Base-by-base conservation (phyloP, 179 eudicot species). In the Beta macrorhiza region DNA sequence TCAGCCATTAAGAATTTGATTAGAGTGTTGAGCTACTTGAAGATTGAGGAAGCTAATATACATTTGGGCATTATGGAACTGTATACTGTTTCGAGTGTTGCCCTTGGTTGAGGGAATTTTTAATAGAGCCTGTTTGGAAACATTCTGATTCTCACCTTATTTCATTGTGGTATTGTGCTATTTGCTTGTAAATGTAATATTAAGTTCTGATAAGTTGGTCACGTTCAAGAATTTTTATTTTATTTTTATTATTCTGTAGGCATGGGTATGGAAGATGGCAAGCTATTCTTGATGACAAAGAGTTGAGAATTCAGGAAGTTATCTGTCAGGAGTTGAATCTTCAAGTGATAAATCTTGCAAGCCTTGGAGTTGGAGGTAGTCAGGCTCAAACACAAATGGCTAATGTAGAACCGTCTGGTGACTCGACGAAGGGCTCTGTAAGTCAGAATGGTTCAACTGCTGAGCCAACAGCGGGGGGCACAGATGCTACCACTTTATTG, bases 211-310 rank as follows among this genome's bases (percentile, higher is more conserved):
- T 74, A 17, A 65, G 15, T 57, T 81, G 67, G 67, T 78, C 25
- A 52, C 22, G 7, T 42, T n/a, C 67, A 19, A 52, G 13, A 6
- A 49, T 59, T 75, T 67, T 19, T 49, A 49, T 59, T 75, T 67
- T 19, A 63, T 16, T 71, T 64, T 17, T 57, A 78, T 88, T 76
- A 55, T 22, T 78, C 42, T 84, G 65, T 80, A 96, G 99, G 87
- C 99, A 96, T 85, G 99, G 99, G 53, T 96, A 94, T 81, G 99
- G 97, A 87, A 91, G 92, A 89, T 96, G 98, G 98, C 98, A 96
- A 91, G 96, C 98, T 73, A 94, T 96, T 82, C 91, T 96, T 77
- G 99, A 96, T 69, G 99, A 96, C 90, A 96, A 90, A 89, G 96
- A 89, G 42, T 84, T 91, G 82, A 84, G 77, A 81, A 79, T 96